Conservation (phyloP, 352 stramenopile genomes). For the Phytophthora vignae region DNA sequence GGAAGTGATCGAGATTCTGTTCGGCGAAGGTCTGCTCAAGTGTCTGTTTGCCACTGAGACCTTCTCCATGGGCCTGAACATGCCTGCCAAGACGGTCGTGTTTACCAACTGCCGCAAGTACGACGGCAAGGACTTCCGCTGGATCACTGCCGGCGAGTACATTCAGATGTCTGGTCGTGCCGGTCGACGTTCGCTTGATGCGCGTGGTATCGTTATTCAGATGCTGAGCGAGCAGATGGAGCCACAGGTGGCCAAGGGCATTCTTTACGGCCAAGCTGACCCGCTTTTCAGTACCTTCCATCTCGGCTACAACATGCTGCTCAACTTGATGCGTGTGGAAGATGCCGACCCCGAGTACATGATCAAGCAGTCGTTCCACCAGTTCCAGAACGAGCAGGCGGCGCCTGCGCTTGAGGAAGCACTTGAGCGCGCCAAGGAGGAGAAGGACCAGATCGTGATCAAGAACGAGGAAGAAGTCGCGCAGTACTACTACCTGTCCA, state of each 20-base stretch:
- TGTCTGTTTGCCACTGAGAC: constrained; percentile 99
- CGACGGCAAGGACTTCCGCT: constrained; percentile 96
- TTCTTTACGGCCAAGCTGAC: constrained; percentile 87
- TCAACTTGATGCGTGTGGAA: constrained; percentile 99
- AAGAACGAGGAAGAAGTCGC: constrained; percentile 91
- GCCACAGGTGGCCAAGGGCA: constrained; percentile 95
- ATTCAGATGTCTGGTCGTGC: constrained; percentile 97
- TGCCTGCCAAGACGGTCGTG: constrained; percentile 99
- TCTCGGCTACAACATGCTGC: constrained; percentile 99
- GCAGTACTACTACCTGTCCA: constrained; percentile 91
- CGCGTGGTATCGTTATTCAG: constrained; percentile 97
- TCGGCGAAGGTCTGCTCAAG: constrained; percentile 97
- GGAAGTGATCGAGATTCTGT: constrained; percentile 96
- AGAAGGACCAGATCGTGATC: constrained; percentile 91
- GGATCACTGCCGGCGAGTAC: constrained; percentile 96
- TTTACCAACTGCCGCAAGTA: constrained; percentile 98
- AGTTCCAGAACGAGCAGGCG: constrained; percentile 91
- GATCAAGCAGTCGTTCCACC: constrained; percentile 98
- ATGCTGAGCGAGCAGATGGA: constrained; percentile 99
- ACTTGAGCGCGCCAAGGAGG: constrained; percentile 78
- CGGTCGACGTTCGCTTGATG: constrained; percentile 98
- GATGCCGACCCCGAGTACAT: constrained; percentile 97
- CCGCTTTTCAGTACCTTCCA: constrained; percentile 93
- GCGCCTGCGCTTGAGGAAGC: constrained; percentile 81
- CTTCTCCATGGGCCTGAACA: constrained; percentile 99